phyloP scores from a whole-genome alignment of 768 basidiomycete genomes.

The Sporobolomyces phaffii region DNA sequence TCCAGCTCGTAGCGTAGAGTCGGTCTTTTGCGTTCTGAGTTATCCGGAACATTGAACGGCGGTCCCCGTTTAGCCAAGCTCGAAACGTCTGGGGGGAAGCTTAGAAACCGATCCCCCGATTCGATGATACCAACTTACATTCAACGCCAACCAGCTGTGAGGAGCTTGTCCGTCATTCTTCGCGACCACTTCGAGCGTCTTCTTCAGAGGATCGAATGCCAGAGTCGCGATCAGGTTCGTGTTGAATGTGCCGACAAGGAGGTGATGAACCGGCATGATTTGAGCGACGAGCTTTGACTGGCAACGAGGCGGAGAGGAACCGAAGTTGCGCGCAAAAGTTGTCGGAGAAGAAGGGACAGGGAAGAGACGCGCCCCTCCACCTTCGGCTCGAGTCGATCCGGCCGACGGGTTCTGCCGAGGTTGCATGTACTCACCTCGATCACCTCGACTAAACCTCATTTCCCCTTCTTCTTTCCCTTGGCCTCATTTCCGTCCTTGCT shows the following conservation, averaged over 20 bases:
- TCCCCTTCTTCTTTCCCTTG: not conserved
- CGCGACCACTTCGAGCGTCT: slow-evolving; percentile 14
- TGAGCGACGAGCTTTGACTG: not conserved
- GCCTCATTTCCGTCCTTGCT: not conserved
- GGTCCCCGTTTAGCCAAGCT: no score
- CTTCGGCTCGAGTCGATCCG: not conserved
- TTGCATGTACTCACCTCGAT: not conserved
- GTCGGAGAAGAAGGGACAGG: no score
- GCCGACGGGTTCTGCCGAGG: no score
- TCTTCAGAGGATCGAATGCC: slow-evolving; percentile 15
- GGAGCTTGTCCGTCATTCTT: slow-evolving; percentile 26
- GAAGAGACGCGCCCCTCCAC: no score
- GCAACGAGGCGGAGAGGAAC: no score
- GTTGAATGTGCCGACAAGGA: slow-evolving; percentile 42
- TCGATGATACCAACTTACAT: slow-evolving; percentile 6
- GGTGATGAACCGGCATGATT: slow-evolving; percentile 12
- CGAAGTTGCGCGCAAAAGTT: no score
- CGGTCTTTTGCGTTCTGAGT: slow-evolving; percentile 13
- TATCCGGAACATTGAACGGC: no score
- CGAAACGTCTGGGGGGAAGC: no score
- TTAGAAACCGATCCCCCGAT: no score
- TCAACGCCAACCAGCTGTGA: slow-evolving; percentile 39
- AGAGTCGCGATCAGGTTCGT: slow-evolving; percentile 29
- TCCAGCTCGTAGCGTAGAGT: slow-evolving; percentile 42
- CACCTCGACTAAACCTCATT: not conserved